A percentile compares a stretch with the other conserved stretches of the same genome.
phyloP scores from a whole-genome alignment of 306 rosid genomes.

The Prosopis cineraria region DNA sequence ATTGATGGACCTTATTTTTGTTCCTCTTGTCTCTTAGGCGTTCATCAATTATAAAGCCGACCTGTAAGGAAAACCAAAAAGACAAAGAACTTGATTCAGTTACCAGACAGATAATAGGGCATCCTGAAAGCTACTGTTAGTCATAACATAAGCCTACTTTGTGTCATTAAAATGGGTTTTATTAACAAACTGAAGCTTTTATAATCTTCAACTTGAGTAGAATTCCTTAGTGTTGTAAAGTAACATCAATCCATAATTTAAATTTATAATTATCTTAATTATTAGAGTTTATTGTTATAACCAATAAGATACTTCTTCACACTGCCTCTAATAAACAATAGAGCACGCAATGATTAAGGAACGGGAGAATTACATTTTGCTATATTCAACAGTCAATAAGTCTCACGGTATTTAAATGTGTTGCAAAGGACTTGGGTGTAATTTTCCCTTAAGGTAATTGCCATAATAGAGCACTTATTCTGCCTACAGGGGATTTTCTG shows the following conservation, averaged over 20 bases:
- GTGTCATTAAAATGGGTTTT: background rate
- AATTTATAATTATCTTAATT: background rate
- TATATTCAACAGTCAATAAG: too few species aligned
- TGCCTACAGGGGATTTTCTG: background rate
- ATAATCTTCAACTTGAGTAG: background rate
- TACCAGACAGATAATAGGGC: slow-evolving; percentile 15
- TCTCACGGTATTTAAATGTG: too few species aligned
- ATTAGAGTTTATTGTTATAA: background rate
- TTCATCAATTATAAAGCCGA: slow-evolving; percentile 90
- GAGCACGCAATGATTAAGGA: background rate
- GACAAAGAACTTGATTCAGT: slow-evolving; percentile 20
- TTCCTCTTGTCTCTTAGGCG: slow-evolving; percentile 75
- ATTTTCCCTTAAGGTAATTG: too few species aligned
- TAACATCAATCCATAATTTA: background rate
- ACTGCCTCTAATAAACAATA: background rate
- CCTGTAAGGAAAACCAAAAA: slow-evolving; percentile 47
- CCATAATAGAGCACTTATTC: background rate
- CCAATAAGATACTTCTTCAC: background rate
- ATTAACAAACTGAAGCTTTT: background rate
- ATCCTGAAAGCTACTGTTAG: background rate
- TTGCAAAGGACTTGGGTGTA: too few species aligned
- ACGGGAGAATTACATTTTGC: too few species aligned
- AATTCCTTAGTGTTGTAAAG: background rate
- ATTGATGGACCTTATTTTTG: slow-evolving; percentile 68
- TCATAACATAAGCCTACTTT: background rate